Evolutionary conservation across 177 flowering plant genomes (phyloP), one percentile per base, ranked within the genome.

Genomic region (Telopea speciosissima): DNA sequence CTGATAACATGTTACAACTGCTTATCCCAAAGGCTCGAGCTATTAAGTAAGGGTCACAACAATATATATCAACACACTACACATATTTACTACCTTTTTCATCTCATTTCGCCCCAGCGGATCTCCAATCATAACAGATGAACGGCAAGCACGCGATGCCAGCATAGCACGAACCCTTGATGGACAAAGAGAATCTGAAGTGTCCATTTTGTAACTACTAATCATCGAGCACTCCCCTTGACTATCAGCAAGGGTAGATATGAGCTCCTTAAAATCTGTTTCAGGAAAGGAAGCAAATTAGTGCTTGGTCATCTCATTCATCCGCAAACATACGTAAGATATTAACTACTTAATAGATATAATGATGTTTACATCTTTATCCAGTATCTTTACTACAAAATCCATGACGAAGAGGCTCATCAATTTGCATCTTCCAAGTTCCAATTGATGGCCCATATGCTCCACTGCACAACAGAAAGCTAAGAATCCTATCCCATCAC

Each of bases 131-230:
- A 83, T 87, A 66, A 95, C 81, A 54, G 99, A 93, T 71, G 98
- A 86, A 76, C 91, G 83, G 79, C 99, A 95, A 65, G 99, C 99
- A 70, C 99, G 96, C 25, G 98, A 93, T 69, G 99, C 99, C 66
- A 96, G 82, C 99, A 93, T 96, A 67, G 89, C 88, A 70, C 99
- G 97, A 23, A 96, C 96, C 86, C 94, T 87, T 5, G 95, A 79
- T 25, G 98, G 99, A 81, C 99, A 93, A 54, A 93, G 75, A 62
- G 99, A 93, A 79, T 87, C 88, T 26, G 79, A 56, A 12, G 89
- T 83, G 81, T 91, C 96, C 83, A 80, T 78, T 78, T 80, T 88
- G 85, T 96, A 96, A 76, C 85, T 81, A 76, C 93, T 83, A 6
- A 88, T 69, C 24, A 91, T 77, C 12, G 91, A 80, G 83, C 98